A percentile compares a stretch with the other conserved stretches of the same genome.
Evolutionary conservation across 139 green algal species (phyloP).

Genomic region (Asterochloris sp.): DNA sequence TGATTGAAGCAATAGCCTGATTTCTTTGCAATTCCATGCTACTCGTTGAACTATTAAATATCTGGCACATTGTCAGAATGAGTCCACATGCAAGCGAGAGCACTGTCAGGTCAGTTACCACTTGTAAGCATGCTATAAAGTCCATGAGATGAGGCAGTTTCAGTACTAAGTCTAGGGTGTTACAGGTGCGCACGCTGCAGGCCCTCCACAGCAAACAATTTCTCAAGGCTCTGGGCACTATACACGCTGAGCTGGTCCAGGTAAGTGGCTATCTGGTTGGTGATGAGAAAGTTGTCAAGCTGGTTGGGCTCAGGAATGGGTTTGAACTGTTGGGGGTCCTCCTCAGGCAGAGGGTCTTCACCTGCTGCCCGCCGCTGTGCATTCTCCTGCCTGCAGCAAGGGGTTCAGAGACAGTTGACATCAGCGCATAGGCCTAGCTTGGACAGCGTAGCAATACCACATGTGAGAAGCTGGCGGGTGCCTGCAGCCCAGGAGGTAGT

Average conservation of each 20-base stretch:
- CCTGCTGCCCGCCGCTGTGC: constrained; percentile 59
- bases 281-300: constrained; percentile 89
- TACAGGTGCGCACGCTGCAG: constrained; percentile 40
- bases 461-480: too few species aligned
- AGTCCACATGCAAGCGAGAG: too few species aligned
- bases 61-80: too few species aligned
- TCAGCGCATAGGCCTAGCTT: too few species aligned
- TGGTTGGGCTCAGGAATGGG: constrained; percentile 79
- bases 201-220: constrained; percentile 65
- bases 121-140: too few species aligned
- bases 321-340: constrained; percentile 89
- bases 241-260: constrained; percentile 57
- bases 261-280: constrained; percentile 61
- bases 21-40: too few species aligned
- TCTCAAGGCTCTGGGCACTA: constrained; percentile 52
- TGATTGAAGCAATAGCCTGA: too few species aligned
- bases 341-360: constrained; percentile 93
- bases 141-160: too few species aligned
- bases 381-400: constrained; percentile 72
- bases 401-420: background rate
- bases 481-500: too few species aligned
- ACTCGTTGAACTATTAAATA: too few species aligned
- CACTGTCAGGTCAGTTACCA: too few species aligned
- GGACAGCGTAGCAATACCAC: too few species aligned
- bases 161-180: background rate